A percentile compares a stretch with the other conserved stretches of the same genome.
phyloP scores from a whole-genome alignment of 495 filamentous ascomycete genomes.

The Penicillium coffeae region DNA sequence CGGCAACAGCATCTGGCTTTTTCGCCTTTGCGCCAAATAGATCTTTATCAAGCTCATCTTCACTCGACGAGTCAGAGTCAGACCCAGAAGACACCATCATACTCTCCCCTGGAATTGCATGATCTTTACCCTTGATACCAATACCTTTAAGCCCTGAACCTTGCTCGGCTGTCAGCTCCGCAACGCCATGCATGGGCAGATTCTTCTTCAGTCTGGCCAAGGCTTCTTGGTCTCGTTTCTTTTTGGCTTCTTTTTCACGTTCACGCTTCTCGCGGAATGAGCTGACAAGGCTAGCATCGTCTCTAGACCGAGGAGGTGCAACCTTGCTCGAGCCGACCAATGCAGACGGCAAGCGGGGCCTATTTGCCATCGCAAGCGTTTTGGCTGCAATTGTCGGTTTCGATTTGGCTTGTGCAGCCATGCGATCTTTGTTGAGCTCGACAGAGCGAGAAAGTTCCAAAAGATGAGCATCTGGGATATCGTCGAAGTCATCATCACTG shows the following conservation, averaged over 20 bases:
- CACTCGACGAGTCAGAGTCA: constrained; percentile 73
- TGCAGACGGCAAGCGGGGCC: neutral
- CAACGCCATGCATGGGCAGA: constrained; percentile 49
- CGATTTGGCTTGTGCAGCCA: constrained; percentile 34
- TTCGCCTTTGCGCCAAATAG: constrained; percentile 52
- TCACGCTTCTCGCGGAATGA: constrained; percentile 66
- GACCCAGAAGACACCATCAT: constrained; percentile 79
- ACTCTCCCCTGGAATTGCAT: constrained; percentile 63
- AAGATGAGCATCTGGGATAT: constrained; percentile 40
- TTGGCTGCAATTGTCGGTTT: constrained; percentile 26
- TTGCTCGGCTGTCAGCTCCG: constrained; percentile 60
- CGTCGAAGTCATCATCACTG: constrained; percentile 44
- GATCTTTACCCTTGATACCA: constrained; percentile 78
- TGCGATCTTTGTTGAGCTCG: constrained; percentile 44
- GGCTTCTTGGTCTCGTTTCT: constrained; percentile 62
- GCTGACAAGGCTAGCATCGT: constrained; percentile 32
- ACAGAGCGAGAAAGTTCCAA: constrained; percentile 45
- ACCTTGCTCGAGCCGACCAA: neutral
- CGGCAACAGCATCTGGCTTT: constrained; percentile 46
- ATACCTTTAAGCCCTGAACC: constrained; percentile 74
- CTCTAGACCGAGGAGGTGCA: constrained; percentile 5
- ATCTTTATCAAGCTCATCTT: constrained; percentile 60
- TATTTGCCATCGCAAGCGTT: neutral
- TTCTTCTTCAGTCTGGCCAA: constrained; percentile 61
- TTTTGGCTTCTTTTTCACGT: constrained; percentile 69